Conservation (phyloP, 2,329 filamentous ascomycete genomes). For the Akanthomyces muscarius region DNA sequence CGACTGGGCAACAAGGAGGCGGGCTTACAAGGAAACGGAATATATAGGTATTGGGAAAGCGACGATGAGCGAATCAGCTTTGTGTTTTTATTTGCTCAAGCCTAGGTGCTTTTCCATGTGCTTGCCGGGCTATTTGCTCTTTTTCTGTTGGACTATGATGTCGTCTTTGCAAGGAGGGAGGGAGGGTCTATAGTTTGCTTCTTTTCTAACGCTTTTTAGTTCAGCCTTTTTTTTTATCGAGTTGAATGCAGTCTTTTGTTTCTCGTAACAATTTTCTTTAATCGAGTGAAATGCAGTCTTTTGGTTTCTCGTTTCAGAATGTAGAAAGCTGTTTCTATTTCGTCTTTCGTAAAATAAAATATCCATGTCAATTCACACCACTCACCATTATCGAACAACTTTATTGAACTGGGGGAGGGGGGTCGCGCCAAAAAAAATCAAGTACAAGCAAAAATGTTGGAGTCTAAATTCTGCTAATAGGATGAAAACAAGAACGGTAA, state of each 20-base stretch:
- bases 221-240: neutral
- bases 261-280: neutral
- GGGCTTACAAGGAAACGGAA: neutral
- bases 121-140: neutral
- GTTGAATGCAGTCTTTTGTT: neutral
- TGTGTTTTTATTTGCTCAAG: neutral
- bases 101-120: neutral
- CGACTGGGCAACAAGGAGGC: neutral
- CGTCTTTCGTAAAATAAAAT: too few species aligned
- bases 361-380: neutral
- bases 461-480: slow-evolving; percentile 8
- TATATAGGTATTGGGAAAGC: neutral
- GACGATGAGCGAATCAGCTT: neutral
- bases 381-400: too few species aligned
- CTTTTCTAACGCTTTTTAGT: neutral
- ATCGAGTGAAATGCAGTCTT: neutral
- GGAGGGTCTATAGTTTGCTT: neutral
- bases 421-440: neutral
- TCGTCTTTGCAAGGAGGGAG: neutral
- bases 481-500: neutral
- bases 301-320: too few species aligned
- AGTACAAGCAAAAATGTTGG: neutral
- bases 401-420: neutral
- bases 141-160: neutral
- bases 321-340: too few species aligned